Percentiles rank a stretch among this genome's conserved stretches.
Conservation (phyloP, 176 grass and related monocot genomes). For the Ensete ventricosum region DNA sequence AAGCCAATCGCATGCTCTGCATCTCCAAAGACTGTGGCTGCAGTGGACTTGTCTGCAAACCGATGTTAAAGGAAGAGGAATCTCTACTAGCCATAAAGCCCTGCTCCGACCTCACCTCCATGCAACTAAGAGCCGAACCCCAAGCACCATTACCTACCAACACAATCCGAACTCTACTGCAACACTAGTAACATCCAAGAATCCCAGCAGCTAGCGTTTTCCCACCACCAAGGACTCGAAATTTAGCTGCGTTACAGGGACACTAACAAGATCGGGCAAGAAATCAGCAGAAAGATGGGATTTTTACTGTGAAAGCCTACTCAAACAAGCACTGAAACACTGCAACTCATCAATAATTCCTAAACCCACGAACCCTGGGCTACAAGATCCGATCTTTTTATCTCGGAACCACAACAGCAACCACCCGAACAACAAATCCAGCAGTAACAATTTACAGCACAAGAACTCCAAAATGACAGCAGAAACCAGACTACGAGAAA, state of each 20-base stretch:
- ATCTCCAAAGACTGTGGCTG: constrained; percentile 42
- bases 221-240: not conserved
- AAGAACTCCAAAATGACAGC: constrained; percentile 14
- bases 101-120: constrained; percentile 88
- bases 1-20: constrained; percentile 69
- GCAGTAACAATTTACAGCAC: constrained; percentile 1
- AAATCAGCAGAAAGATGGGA: constrained; percentile 8
- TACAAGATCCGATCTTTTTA: not conserved
- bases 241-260: not conserved
- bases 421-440: constrained; percentile 18
- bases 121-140: constrained; percentile 30
- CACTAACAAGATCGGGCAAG: not conserved
- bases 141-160: constrained; percentile 19
- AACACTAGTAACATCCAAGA: constrained; percentile 3
- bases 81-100: constrained; percentile 66
- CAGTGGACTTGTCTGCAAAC: constrained; percentile 47
- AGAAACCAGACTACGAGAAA: constrained; percentile 12
- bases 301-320: not conserved
- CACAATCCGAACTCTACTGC: constrained; percentile 7
- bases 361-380: not conserved
- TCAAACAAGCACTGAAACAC: not conserved
- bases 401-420: not conserved
- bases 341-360: not conserved
- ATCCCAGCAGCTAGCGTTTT: not conserved
- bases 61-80: constrained; percentile 47